Evolutionary conservation across 768 basidiomycete species (phyloP), one percentile per base, ranked within the genome.

Genomic region (Auricularia sp.): DNA sequence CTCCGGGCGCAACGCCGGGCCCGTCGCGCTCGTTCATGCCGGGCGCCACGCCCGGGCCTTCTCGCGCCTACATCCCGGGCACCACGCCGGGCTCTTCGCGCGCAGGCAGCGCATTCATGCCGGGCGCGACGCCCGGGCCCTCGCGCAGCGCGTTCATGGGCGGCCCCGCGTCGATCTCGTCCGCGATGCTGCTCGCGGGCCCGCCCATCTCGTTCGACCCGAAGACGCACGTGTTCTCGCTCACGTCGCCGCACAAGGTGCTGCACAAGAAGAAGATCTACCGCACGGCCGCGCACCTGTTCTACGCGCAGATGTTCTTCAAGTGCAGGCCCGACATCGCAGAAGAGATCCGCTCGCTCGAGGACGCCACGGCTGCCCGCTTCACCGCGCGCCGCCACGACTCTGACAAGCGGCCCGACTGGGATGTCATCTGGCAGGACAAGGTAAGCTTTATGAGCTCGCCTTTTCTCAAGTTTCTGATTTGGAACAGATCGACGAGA

Each of bases 211-310:
- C 36, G 12, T 64, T 70, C 63, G 63, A 67, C 61, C 33, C 51
- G 36, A 61, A 61, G 54, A 61, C 44, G 5, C 66, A 61, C 64
- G 47, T 36, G 1, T 86, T 91, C 72, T 74, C 88, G 71, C 88
- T 84, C 69, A 83, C 85, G 68, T 90, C 90, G 1, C 81, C 77
- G 1, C 84, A 90, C 68, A 78, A 77, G 3, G 80, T 93, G 23
- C 63, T 84, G 62, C 86, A 84, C 72, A 72, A 78, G 42, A 78
- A 83, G 36, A 76, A 76, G 62, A 72, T 74, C 51, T 93, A 86
- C 68, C 87, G 87, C 1, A 87, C 84, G 1, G 90, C 87, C 10
- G 73, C 85, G 68, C 90, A 92, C 68, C 78, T 92, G n/a, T 81
- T 84, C 63, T 88, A 92, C 73, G 88, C 89, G 8, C 76, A 88